Base-by-base conservation (phyloP, 257 asterid genomes). In the Fraxinus anomala region DNA sequence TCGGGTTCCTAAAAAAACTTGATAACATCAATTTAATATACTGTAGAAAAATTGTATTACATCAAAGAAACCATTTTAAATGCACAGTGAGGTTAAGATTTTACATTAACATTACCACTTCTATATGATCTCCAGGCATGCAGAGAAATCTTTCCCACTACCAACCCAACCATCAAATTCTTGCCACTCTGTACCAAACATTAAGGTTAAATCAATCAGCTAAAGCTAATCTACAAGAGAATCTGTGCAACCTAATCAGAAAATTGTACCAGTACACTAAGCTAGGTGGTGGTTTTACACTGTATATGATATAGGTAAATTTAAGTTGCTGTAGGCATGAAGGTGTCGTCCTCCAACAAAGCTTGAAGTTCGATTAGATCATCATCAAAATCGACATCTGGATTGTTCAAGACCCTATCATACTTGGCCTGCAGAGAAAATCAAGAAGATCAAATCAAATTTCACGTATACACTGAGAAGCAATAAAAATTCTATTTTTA, bases 311-410 rank as follows among this genome's bases (percentile, higher is more conserved):
- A 14, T 65, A 26, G 42, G 73, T 5, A 56, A 40, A 63, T 66
- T 86, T 80, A 88, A 24, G 81, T 71, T 74, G 80, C 66, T 72
- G 83, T 70, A 40, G 86, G 72, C 93, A 89, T 87, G 80, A 84
- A 82, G 66, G 88, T 84, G 34, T 92, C 97, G 47, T 92, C 97
- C 8, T 85, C 92, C 85, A 92, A 83, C 72, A 94, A 77, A 56
- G 91, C 90, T 81, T 87, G 94, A 74, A 94, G 84, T 80, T 91
- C 94, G 5, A 94, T 83, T 63, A 94, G 72, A 72, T 94, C 97
- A 30, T 89, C 91, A 24, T 87, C 91, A 69, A 87, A 85, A 84
- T 89, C 94, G 37, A 71, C 81, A 26, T 82, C 91, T 14, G 86
- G 84, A 81, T 81, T 84, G 85, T 82, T 83, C 77, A 88, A 70